Base-by-base conservation (phyloP, 495 filamentous ascomycete genomes). In the Aspergillus nanangensis region DNA sequence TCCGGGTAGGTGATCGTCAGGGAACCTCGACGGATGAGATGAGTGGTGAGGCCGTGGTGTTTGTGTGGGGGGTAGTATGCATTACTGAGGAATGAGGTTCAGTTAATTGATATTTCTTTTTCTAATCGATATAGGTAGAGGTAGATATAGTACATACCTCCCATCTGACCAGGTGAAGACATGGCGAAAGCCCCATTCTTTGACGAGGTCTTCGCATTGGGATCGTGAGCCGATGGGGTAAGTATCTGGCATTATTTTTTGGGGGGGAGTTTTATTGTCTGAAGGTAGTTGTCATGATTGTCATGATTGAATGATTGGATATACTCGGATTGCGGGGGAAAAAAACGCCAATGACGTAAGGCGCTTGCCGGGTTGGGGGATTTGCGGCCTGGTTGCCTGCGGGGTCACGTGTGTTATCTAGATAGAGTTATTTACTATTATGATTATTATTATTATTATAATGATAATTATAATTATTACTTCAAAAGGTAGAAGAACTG, bases 111-210 rank as follows among this genome's bases (percentile, higher is more conserved):
- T n/a, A n/a, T n/a, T n/a, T n/a, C n/a, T n/a, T n/a, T n/a, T n/a
- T n/a, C n/a, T n/a, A n/a, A n/a, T n/a, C n/a, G n/a, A 11, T 21
- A 3, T 14, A 19, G 15, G 5, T 21, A 18, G 8, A 14, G n/a
- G 3, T 40, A 43, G 1, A 5, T 15, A 15, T 23, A 3, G n/a
- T 0, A 73, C 76, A 41, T 81, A 87, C 81, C 82, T 80, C 20
- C 79, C 70, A 69, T 95, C 88, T 5, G 76, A 79, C 87, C 88
- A 93, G 18, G 86, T 90, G 46, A 90, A 92, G 47, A 90, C 83
- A 57, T 82, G 72, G 1, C 54, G 51, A 61, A 90, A 92, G 1
- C 87, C 88, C 87, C 87, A 93, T 18, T 81, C 77, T 20, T 73
- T 69, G 24, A 93, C 88, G 32, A 86, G 67, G 25, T 66, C 62